A percentile compares a stretch with the other conserved stretches of the same genome.
Evolutionary conservation across 164 flowering plant species (phyloP).

Genomic region (Kingdonia uniflora): DNA sequence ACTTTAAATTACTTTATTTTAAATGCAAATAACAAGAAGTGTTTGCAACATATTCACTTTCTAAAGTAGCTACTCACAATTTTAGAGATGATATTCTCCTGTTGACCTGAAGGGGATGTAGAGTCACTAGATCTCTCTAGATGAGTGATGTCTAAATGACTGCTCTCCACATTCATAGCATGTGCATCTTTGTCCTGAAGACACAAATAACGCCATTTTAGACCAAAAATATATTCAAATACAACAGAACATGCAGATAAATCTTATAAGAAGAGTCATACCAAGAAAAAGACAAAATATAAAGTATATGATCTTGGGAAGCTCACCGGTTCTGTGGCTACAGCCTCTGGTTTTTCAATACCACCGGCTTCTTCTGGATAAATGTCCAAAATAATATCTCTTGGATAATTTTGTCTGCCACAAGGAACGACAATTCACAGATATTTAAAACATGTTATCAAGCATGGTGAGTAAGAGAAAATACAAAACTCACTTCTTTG

Average conservation of each 20-base stretch:
- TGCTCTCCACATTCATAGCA: constrained; percentile 9
- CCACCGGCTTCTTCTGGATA: constrained; percentile 10
- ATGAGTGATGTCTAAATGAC: constrained; percentile 7
- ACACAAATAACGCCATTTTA: no score
- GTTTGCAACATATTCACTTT: no score
- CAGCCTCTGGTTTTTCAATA: constrained; percentile 7
- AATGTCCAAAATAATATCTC: constrained; percentile 13
- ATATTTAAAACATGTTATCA: no score
- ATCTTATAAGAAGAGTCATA: no score
- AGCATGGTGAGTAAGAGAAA: background rate
- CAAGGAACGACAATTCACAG: no score
- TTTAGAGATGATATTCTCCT: constrained; percentile 10
- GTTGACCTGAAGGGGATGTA: constrained; percentile 6
- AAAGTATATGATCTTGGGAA: background rate
- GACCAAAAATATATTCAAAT: no score
- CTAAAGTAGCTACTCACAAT: no score
- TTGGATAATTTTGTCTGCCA: constrained; percentile 4
- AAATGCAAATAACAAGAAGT: no score
- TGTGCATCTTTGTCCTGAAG: constrained; percentile 16
- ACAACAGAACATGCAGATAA: no score
- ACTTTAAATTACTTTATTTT: no score
- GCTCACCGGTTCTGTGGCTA: constrained; percentile 2
- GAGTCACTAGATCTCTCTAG: constrained; percentile 10
- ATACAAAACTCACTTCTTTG: constrained; percentile 38
- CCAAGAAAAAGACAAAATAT: no score